These are phyloP conservation scores for Diaporthe aspalathi DNA, from an alignment of 2,329 filamentous ascomycete genomes.

Conservation along the genomic window DNA sequence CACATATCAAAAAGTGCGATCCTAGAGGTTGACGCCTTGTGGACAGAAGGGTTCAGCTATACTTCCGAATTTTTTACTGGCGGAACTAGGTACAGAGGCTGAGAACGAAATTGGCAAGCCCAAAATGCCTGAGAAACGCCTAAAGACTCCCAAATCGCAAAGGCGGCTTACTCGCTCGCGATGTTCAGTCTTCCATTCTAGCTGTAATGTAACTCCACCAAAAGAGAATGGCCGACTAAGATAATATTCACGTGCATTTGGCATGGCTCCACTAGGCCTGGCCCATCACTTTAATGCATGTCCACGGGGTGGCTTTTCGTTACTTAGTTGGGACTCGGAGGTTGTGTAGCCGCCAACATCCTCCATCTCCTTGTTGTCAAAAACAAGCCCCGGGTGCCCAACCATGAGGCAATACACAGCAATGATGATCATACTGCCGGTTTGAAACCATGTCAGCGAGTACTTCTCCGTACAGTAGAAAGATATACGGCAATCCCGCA, in stretches of 20 bases:
- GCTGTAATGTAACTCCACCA: not conserved
- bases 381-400: slow-evolving; percentile 37
- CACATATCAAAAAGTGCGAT: not conserved
- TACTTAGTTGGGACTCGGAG: not conserved
- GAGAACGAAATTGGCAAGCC: not conserved
- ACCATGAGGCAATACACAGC: slow-evolving; percentile 40
- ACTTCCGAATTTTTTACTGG: not conserved
- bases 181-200: too few relatives aligned
- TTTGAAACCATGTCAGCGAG: not conserved
- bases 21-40: not conserved
- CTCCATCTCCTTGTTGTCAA: not conserved
- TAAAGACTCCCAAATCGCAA: not conserved
- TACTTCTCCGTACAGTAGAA: too few relatives aligned
- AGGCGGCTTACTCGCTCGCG: not conserved
- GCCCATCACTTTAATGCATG: not conserved
- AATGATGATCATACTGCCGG: slow-evolving; percentile 29
- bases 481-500: not conserved
- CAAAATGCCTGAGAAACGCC: not conserved
- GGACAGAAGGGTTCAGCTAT: not conserved
- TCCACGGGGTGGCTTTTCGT: slow-evolving; percentile 2
- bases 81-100: not conserved
- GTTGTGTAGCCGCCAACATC: not conserved
- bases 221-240: too few relatives aligned
- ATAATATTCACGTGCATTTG: not conserved
- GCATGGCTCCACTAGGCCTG: not conserved